Evolutionary conservation across 2,329 filamentous ascomycete genomes (phyloP).

Genomic region (Alternaria incomplexa): DNA sequence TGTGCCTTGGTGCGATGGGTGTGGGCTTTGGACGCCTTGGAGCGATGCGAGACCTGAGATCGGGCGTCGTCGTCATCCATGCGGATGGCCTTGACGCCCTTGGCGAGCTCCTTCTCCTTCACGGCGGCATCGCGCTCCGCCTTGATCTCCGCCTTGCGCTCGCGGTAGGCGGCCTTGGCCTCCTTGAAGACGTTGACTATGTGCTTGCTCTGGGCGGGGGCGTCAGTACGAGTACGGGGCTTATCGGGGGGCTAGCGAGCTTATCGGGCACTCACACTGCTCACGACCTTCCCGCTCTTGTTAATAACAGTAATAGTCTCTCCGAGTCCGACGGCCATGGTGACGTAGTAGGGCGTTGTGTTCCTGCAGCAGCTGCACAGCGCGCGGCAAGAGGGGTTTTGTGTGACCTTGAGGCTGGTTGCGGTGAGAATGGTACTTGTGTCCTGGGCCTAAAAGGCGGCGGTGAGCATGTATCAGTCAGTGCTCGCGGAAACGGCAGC

Average conservation of each 20-base stretch:
- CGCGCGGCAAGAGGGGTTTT: slow-evolving; percentile 26
- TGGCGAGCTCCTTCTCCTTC: slow-evolving; percentile 66
- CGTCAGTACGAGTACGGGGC: slow-evolving; percentile 18
- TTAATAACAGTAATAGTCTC: slow-evolving; percentile 91
- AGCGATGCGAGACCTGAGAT: slow-evolving; percentile 39
- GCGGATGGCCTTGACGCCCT: slow-evolving; percentile 58
- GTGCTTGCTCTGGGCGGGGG: slow-evolving; percentile 76
- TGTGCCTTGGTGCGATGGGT: slow-evolving; percentile 35
- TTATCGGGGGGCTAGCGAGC: slow-evolving; percentile 11
- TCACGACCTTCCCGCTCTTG: slow-evolving; percentile 88
- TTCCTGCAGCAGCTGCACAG: slow-evolving; percentile 30
- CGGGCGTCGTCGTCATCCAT: slow-evolving; percentile 49
- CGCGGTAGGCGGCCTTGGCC: slow-evolving; percentile 83
- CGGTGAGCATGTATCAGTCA: slow-evolving; percentile 41
- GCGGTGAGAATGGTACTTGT: slow-evolving; percentile 24
- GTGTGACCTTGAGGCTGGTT: slow-evolving; percentile 21
- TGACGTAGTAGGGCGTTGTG: slow-evolving; percentile 16
- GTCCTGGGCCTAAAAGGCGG: slow-evolving; percentile 30
- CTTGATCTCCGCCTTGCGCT: slow-evolving; percentile 83
- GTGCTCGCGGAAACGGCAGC: slow-evolving; percentile 32
- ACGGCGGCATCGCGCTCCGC: slow-evolving; percentile 68
- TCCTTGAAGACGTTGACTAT: slow-evolving; percentile 91
- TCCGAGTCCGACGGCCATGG: slow-evolving; percentile 57
- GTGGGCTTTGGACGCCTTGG: slow-evolving; percentile 29
- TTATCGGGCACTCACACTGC: slow-evolving; percentile 67